Base-by-base conservation (phyloP, 2,329 filamentous ascomycete genomes). In the Fusarium albosuccineum region DNA sequence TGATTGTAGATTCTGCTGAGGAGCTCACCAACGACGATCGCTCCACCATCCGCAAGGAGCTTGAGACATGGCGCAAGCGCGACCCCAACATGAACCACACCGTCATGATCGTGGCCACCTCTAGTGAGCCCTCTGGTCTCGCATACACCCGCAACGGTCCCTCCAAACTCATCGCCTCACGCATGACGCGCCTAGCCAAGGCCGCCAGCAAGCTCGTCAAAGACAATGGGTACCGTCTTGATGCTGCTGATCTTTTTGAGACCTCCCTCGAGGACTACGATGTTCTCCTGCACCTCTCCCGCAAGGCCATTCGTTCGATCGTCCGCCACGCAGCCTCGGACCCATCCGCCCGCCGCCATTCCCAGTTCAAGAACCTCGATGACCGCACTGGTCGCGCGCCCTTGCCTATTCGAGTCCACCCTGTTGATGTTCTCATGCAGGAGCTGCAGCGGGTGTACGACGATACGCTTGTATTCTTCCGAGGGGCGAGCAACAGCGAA, bases 31-130 rank as follows among this genome's bases (percentile, higher is more conserved):
- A 82, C 8, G 81, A 86, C 10, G 87, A 91, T 30, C 84, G 91
- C 10, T 80, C 86, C 33, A 81, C 83, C 3, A 89, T 96, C 66
- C 85, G 84, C 37, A 92, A 89, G 5, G 89, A 91, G 17, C 90
- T 98, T 60, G 88, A 93, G 64, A 90, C 91, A 13, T 97, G 93
- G 93, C 87, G 96, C 60, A 93, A 91, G 68, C 89, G 96, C 55
- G 96, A 99, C 73, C 94, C 94, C 1, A 89, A 86, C 54, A 92
- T 98, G 89, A 97, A 96, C 79, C 89, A 89, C 64, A 87, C 92
- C 3, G 90, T 91, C 16, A 81, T 98, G 39, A 92, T 97, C 73
- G 91, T 91, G 5, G 93, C 93, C 3, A 94, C 93, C 0, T 91
- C 92, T 54, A 82, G 92, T 66, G 94, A 97, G 71, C 80, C 82